Evolutionary conservation across 495 filamentous ascomycete genomes (phyloP).

Genomic region (Aspergillus haitiensis): DNA sequence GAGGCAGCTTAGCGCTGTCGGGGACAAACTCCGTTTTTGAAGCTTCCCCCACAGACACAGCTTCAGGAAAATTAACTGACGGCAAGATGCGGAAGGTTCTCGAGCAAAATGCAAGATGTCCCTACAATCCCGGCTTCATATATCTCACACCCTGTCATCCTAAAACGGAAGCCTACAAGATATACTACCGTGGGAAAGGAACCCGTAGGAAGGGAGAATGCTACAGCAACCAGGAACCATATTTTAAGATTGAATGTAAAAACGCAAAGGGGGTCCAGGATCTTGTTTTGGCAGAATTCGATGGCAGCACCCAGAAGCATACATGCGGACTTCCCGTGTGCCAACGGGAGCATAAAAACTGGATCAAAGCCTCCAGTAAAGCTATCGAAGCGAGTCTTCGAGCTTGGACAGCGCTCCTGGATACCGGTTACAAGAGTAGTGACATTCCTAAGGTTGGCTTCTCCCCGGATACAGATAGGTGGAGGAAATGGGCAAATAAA

Average conservation of each 20-base stretch:
- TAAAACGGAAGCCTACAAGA: neutral
- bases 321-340: neutral
- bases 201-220: neutral
- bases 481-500: neutral
- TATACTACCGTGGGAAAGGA: neutral
- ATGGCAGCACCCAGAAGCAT: neutral
- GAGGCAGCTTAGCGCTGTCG: neutral
- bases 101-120: neutral
- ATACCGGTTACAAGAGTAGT: neutral
- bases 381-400: neutral
- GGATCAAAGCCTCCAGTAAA: neutral
- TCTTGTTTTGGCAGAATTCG: neutral
- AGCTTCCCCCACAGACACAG: neutral
- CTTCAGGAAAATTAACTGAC: neutral
- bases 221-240: neutral
- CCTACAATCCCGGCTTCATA: neutral
- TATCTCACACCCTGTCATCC: neutral
- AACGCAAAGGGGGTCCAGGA: neutral
- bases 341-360: neutral
- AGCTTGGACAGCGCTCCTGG: neutral
- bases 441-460: neutral
- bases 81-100: neutral
- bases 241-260: neutral
- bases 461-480: neutral
- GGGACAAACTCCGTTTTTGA: neutral